Evolutionary conservation across 2,329 filamentous ascomycete genomes (phyloP).

Genomic region (Paraphaeosphaeria sporulosa): DNA sequence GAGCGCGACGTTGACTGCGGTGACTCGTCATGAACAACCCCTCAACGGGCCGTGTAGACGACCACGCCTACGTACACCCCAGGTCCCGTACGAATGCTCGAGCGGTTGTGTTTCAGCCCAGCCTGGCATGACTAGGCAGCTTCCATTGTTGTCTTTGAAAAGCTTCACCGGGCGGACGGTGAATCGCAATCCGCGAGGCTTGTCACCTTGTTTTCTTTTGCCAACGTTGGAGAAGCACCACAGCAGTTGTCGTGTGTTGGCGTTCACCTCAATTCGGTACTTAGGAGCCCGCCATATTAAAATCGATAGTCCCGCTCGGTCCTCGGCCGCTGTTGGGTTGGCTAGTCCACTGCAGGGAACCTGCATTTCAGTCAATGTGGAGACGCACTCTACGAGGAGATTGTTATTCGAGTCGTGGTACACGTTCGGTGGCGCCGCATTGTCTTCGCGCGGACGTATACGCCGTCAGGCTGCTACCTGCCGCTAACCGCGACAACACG

Average conservation of each 20-base stretch:
- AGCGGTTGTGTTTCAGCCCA: background rate
- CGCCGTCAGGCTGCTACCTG: conserved; percentile 3
- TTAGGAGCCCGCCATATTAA: conserved; percentile 4
- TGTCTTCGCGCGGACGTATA: background rate
- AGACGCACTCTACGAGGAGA: background rate
- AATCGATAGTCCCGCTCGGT: conserved; percentile 13
- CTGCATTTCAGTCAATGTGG: conserved; percentile 4
- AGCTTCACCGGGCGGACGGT: background rate
- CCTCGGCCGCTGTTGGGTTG: conserved; percentile 1
- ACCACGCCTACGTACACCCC: background rate
- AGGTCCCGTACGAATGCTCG: background rate
- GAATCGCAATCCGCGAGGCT: background rate
- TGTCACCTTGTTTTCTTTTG: background rate
- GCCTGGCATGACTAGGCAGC: background rate
- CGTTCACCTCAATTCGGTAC: background rate
- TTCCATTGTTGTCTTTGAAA: background rate
- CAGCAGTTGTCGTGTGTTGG: background rate
- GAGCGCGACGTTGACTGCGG: background rate
- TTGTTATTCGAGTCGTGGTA: background rate
- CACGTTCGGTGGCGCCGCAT: background rate
- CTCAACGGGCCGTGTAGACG: background rate
- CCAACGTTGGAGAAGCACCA: background rate
- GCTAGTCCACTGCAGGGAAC: conserved; percentile 5
- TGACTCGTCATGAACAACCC: background rate
- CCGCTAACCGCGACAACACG: background rate